Base-by-base conservation (phyloP, 2,329 filamentous ascomycete species). In the Colletotrichum noveboracense region DNA sequence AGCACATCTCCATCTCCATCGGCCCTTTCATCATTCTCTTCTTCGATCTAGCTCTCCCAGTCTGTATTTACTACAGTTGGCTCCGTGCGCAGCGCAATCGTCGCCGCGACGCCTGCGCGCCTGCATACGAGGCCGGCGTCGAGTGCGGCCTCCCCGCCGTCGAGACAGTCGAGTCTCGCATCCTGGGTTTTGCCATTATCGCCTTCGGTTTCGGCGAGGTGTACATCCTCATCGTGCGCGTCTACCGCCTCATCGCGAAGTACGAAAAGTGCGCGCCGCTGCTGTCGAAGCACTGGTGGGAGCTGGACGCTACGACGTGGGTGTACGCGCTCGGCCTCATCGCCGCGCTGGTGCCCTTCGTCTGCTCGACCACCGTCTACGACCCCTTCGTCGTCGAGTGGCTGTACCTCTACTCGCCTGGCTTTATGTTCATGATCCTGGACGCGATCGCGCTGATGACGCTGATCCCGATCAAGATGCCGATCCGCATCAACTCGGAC, bases 1-100 rank as follows among this genome's bases (percentile, higher is more conserved):
- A 73, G 48, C 73, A 75, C 64, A 75, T 75, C 16, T 75, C 73
- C 64, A 75, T 75, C 70, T 75, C 73, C 43, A 75, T 75, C 58
- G 73, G 73, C 26, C 73, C 73, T 0, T 75, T 75, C 28, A 71
- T 75, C 70, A 75, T 75, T 18, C 73, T 75, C 70, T 75, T 75
- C 64, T 75, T 75, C 58, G 73, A 75, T 12, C 70, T 75, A 14
- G 73, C 73, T 1, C 58, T 75, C 6, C 73, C 73, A 6, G 73
- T 75, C 5, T 75, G 73, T 28, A 75, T 75, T 32, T 75, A 75
- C 70, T 75, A 75, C 70, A 73, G 70, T 21, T 75, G 73, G 73
- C 70, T 75, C 5, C 73, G 73, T 10, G 73, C 73, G 12, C 73
- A 66, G 34, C 73, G 73, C 58, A 75, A 75, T 43, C 62, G 66